Conservation (phyloP, 139 green algal genomes). For the Auxenochlorella pyrenoidosa region DNA sequence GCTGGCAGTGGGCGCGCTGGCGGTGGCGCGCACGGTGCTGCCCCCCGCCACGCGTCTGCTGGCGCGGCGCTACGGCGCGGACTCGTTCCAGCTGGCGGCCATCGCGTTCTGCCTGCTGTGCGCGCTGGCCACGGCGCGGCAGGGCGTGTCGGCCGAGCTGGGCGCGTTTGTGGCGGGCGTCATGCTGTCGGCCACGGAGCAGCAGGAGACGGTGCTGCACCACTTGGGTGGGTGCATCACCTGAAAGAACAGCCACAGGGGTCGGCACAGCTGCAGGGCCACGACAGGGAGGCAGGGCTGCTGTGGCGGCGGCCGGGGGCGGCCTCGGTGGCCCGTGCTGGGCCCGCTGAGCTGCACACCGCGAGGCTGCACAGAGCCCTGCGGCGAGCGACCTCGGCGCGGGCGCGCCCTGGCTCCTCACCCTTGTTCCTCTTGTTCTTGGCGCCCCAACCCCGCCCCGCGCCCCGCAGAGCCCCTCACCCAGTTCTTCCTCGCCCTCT, state of each 20-base stretch:
- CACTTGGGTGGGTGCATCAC: slow-evolving; percentile 53
- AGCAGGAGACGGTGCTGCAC: slow-evolving; percentile 70
- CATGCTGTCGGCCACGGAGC: slow-evolving; percentile 72
- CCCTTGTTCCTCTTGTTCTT: background rate
- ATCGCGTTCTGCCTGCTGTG: slow-evolving; percentile 84
- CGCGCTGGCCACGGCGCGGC: slow-evolving; percentile 64
- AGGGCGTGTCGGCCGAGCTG: slow-evolving; percentile 87
- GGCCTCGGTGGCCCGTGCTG: too few species aligned
- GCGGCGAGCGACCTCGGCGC: too few species aligned
- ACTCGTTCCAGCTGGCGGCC: slow-evolving; percentile 87
- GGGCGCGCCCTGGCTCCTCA: too few species aligned
- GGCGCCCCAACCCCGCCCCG: background rate
- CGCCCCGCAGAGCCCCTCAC: slow-evolving; percentile 49
- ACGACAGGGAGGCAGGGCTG: background rate
- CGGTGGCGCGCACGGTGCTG: slow-evolving; percentile 66
- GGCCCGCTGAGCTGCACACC: too few species aligned
- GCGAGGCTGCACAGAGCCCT: too few species aligned
- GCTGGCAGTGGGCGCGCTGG: slow-evolving; percentile 51
- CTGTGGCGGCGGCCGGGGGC: background rate
- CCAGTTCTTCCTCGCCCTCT: slow-evolving; percentile 92
- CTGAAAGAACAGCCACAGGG: too few species aligned
- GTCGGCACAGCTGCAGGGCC: too few species aligned
- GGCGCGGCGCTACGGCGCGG: slow-evolving; percentile 51
- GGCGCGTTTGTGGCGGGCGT: slow-evolving; percentile 93
- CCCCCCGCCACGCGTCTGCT: slow-evolving; percentile 66